Conservation (phyloP, 2,329 filamentous ascomycete genomes). For the Colletotrichum cereale region DNA sequence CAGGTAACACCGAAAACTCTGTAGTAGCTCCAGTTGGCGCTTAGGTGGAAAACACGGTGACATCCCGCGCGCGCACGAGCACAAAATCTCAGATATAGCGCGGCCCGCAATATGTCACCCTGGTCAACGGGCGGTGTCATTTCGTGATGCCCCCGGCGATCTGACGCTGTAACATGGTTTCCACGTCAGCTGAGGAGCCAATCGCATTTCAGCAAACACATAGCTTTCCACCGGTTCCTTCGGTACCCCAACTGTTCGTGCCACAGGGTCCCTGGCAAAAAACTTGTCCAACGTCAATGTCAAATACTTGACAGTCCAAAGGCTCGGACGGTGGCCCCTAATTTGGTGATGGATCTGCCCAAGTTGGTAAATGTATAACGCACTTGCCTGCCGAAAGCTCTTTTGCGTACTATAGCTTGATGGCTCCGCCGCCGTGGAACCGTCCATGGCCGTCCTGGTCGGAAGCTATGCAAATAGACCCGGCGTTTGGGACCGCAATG, state of each 20-base stretch:
- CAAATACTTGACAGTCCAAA: constrained; percentile 37
- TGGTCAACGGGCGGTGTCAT: constrained; percentile 17
- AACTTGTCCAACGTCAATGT: constrained; percentile 27
- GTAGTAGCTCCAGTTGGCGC: constrained; percentile 15
- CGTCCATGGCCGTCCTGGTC: constrained; percentile 2
- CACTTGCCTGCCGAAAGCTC: background rate
- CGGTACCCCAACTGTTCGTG: constrained; percentile 32
- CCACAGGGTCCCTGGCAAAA: constrained; percentile 22
- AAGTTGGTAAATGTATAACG: constrained; percentile 13
- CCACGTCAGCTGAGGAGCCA: constrained; percentile 22
- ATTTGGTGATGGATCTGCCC: constrained; percentile 18
- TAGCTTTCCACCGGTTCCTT: constrained; percentile 5
- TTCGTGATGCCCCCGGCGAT: constrained; percentile 30
- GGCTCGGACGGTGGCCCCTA: constrained; percentile 16
- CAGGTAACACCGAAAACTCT: background rate
- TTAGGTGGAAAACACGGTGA: constrained; percentile 4
- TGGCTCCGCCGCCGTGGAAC: constrained; percentile 16
- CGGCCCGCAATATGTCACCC: background rate
- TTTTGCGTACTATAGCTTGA: background rate
- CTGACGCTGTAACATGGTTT: constrained; percentile 27
- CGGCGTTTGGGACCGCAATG: constrained; percentile 16
- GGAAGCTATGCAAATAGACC: constrained; percentile 22
- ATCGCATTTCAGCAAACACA: constrained; percentile 25
- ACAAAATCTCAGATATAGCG: background rate
- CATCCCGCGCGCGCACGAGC: constrained; percentile 3